phyloP scores from a whole-genome alignment of 208 protist genomes.

The Leishmania tarentolae region DNA sequence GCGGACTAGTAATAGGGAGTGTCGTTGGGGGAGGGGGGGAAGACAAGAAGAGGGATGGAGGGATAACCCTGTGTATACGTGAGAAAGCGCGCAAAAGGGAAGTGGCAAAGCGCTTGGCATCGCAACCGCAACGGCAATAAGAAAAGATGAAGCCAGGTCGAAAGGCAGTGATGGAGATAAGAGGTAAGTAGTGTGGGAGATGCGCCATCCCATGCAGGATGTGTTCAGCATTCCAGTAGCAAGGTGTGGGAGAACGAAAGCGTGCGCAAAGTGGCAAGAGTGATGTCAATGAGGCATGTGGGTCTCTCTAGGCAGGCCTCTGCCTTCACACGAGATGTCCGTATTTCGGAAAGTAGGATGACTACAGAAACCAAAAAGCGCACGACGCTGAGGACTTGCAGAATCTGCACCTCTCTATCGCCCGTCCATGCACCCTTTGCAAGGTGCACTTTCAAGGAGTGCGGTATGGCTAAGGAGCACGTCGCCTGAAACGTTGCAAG shows the following conservation, averaged over 20 bases:
- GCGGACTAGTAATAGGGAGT: neutral
- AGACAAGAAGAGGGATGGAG: neutral
- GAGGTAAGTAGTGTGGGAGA: neutral
- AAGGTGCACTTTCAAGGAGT: neutral
- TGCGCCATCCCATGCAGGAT: neutral
- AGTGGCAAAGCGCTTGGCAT: neutral
- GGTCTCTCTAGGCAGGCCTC: neutral
- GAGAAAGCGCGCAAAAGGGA: neutral
- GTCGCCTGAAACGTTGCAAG: neutral
- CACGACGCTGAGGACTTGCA: neutral
- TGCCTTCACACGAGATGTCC: neutral
- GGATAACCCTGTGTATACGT: neutral
- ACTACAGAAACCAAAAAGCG: constrained; percentile 5
- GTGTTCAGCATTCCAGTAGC: neutral
- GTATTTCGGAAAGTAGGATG: neutral
- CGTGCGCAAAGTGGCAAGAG: neutral
- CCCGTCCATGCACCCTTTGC: neutral
- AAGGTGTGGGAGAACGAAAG: constrained; percentile 7
- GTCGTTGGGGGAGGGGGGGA: neutral
- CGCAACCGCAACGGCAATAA: neutral
- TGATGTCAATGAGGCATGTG: neutral
- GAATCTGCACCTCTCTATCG: neutral
- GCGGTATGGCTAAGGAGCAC: no score
- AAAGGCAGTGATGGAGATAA: neutral
- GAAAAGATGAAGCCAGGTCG: neutral